Percentiles rank a stretch among this genome's conserved stretches.
phyloP scores from a whole-genome alignment of 208 protist species.

The Leishmania aethiopica region DNA sequence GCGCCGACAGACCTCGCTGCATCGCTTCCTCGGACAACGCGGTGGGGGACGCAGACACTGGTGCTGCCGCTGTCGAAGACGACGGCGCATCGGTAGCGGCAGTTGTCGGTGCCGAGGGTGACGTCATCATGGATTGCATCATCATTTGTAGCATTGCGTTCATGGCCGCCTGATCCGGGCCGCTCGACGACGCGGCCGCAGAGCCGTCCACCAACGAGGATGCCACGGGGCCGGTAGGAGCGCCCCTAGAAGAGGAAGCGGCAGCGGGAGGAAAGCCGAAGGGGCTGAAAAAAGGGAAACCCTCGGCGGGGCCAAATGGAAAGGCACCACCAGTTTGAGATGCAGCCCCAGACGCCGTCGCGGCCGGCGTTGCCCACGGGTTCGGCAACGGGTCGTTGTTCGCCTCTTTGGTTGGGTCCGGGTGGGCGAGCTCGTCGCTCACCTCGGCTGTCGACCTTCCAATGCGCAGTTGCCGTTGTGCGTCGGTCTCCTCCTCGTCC shows the following conservation, averaged over 20 bases:
- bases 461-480: conserved; percentile 25
- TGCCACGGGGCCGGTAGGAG: too few species aligned
- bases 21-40: conserved; percentile 20
- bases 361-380: conserved; percentile 34
- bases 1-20: conserved; percentile 7
- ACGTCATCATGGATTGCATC: not conserved
- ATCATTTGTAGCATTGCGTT: not conserved
- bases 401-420: conserved; percentile 48
- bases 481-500: conserved; percentile 22
- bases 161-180: not conserved
- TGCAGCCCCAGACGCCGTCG: not conserved
- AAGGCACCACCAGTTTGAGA: not conserved
- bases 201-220: not conserved
- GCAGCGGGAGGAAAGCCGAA: not conserved
- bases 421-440: conserved; percentile 25
- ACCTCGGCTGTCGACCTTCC: conserved; percentile 8
- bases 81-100: not conserved
- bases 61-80: not conserved
- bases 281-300: not conserved
- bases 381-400: conserved; percentile 75
- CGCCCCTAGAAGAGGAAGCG: not conserved
- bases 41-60: not conserved
- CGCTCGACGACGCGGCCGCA: not conserved
- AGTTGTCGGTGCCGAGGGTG: not conserved
- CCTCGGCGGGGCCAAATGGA: not conserved